Percentiles rank a stretch among this genome's conserved stretches.
These are phyloP conservation scores for Xylaria sp. DNA, from an alignment of 2,329 filamentous ascomycete species.

Conservation along the genomic window DNA sequence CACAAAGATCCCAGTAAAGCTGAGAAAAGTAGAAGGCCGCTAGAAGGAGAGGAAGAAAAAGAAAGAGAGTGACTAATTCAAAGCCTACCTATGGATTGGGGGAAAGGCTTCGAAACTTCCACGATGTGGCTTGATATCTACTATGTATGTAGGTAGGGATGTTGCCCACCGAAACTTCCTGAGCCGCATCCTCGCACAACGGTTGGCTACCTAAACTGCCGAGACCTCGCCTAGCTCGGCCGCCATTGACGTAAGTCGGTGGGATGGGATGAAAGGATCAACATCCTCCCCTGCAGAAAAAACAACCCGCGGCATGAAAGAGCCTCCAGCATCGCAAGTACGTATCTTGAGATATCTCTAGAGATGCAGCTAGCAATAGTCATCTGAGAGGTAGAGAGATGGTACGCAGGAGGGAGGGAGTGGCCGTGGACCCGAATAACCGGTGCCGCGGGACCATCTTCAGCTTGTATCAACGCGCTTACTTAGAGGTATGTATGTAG, in stretches of 20 bases:
- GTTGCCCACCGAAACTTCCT: too few species aligned
- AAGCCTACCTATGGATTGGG: not conserved
- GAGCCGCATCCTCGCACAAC: constrained; percentile 1
- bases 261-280: constrained; percentile 1
- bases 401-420: not conserved
- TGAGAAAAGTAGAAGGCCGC: too few species aligned
- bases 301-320: too few species aligned
- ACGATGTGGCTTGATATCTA: constrained; percentile 21
- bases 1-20: constrained; percentile 22
- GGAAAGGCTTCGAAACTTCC: not conserved
- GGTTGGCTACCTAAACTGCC: constrained; percentile 15
- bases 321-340: too few species aligned
- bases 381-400: not conserved
- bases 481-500: not conserved
- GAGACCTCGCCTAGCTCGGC: constrained; percentile 11
- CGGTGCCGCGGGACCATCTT: constrained; percentile 16
- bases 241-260: constrained; percentile 6
- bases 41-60: not conserved
- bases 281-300: not conserved
- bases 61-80: constrained; percentile 18
- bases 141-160: not conserved
- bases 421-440: constrained; percentile 7
- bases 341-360: too few species aligned
- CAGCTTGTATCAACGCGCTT: constrained; percentile 13
- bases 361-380: not conserved